phyloP scores from a whole-genome alignment of 768 basidiomycete species.

The Pulveroboletus frians region DNA sequence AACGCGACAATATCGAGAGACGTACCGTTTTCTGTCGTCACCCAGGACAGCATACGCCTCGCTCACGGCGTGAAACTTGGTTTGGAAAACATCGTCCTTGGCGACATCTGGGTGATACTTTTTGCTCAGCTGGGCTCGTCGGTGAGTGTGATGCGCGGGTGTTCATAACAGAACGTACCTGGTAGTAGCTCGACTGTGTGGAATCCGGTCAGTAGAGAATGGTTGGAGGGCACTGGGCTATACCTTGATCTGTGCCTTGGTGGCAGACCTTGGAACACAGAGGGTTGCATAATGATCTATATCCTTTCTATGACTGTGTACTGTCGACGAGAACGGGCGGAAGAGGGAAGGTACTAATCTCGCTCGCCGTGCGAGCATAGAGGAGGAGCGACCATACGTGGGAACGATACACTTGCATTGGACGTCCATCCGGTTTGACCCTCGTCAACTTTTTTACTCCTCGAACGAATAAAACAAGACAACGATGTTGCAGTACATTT shows the following conservation, averaged over 20 bases:
- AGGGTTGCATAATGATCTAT: constrained; percentile 28
- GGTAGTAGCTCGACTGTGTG: constrained; percentile 27
- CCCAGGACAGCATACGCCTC: constrained; percentile 45
- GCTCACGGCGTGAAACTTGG: constrained; percentile 41
- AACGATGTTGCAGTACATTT: constrained; percentile 22
- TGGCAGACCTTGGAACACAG: constrained; percentile 24
- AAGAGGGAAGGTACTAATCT: not conserved
- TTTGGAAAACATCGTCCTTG: constrained; percentile 33
- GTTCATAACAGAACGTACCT: constrained; percentile 9
- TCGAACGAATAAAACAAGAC: not conserved
- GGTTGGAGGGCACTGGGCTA: not conserved
- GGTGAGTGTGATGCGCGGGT: not conserved
- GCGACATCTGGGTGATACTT: constrained; percentile 42
- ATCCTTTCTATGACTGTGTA: constrained; percentile 6
- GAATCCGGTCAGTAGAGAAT: not conserved
- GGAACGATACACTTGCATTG: constrained; percentile 13
- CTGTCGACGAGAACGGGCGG: constrained; percentile 21
- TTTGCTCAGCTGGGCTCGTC: constrained; percentile 40
- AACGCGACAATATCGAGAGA: not conserved
- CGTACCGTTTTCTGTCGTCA: constrained; percentile 42
- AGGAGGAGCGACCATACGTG: constrained; percentile 16
- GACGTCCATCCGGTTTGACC: constrained; percentile 20
- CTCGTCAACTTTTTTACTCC: not conserved
- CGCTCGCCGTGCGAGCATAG: not conserved
- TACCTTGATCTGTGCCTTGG: constrained; percentile 33